Conservation (phyloP, 2,329 filamentous ascomycete genomes). For the Dactylellina leptospora region DNA sequence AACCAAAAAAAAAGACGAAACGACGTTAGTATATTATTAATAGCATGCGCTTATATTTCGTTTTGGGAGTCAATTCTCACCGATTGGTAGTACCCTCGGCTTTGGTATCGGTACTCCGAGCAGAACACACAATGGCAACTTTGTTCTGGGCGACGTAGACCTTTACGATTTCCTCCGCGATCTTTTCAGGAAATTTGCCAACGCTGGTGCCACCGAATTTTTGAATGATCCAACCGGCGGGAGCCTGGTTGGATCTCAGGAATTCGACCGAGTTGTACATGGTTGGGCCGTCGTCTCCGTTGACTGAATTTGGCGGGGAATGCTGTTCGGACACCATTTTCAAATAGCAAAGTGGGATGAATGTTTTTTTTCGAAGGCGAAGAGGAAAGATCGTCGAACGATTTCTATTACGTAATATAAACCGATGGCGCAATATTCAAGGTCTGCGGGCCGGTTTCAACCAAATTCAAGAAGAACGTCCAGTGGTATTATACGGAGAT, state of each 20-base stretch:
- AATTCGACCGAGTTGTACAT: slow-evolving; percentile 51
- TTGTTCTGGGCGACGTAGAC: slow-evolving; percentile 72
- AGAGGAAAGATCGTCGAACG: not conserved
- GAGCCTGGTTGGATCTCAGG: slow-evolving; percentile 32
- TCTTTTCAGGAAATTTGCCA: slow-evolving; percentile 86
- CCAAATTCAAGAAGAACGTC: not conserved
- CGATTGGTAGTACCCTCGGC: slow-evolving; percentile 93
- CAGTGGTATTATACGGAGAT: not conserved
- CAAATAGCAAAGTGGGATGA: no score
- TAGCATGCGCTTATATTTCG: not conserved
- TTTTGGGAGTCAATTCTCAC: slow-evolving; percentile 65
- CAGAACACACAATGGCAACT: slow-evolving; percentile 94
- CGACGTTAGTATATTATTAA: not conserved
- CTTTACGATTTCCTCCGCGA: slow-evolving; percentile 73
- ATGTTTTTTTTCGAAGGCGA: slow-evolving; percentile 1
- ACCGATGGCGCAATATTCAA: slow-evolving; percentile 42
- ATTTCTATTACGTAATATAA: slow-evolving; percentile 48
- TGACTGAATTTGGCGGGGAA: slow-evolving; percentile 48
- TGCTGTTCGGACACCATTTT: slow-evolving; percentile 34
- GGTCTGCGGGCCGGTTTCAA: not conserved
- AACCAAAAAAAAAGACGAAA: slow-evolving; percentile 3
- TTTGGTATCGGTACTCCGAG: slow-evolving; percentile 92
- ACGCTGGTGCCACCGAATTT: slow-evolving; percentile 97
- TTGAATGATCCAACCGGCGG: slow-evolving; percentile 78
- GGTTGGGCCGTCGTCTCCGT: slow-evolving; percentile 27